Percentiles rank a stretch among this genome's conserved stretches.
These are phyloP conservation scores for Arthroderma sp. DNA, from an alignment of 2,329 filamentous ascomycete genomes.

Conservation along the genomic window DNA sequence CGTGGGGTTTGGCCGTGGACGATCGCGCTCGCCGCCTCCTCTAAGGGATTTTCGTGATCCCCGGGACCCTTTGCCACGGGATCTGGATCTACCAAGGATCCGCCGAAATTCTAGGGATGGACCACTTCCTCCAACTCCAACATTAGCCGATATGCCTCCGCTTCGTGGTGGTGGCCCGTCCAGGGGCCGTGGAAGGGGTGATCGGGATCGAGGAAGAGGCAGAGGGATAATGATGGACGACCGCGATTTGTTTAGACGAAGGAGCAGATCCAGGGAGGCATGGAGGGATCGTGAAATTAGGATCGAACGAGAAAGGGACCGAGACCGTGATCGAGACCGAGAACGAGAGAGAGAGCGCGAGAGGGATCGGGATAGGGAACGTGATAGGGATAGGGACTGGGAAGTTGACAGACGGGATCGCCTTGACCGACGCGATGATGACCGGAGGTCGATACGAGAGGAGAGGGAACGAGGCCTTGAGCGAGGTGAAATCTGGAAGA, in stretches of 20 bases:
- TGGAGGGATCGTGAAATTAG: conserved; percentile 28
- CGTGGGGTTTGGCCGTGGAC: conserved; percentile 32
- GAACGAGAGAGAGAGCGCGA: conserved; percentile 19
- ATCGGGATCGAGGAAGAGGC: conserved; percentile 31
- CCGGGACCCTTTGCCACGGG: conserved; percentile 23
- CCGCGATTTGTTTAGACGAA: conserved; percentile 29
- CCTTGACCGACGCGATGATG: conserved; percentile 21
- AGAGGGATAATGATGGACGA: conserved; percentile 28
- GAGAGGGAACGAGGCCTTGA: conserved; percentile 17
- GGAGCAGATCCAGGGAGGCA: conserved; percentile 32
- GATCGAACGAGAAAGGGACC: conserved; percentile 16
- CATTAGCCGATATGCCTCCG: conserved; percentile 24
- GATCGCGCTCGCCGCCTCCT: conserved; percentile 29
- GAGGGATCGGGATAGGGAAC: conserved; percentile 18
- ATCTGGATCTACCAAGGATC: conserved; percentile 27
- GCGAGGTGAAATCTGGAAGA: conserved; percentile 25
- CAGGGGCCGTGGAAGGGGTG: conserved; percentile 31
- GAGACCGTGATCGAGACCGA: conserved; percentile 20
- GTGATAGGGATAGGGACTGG: conserved; percentile 19
- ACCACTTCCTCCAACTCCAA: conserved; percentile 24
- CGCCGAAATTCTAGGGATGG: conserved; percentile 33
- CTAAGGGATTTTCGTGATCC: conserved; percentile 28
- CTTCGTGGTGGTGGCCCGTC: conserved; percentile 23
- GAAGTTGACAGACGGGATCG: conserved; percentile 11
- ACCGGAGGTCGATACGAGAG: conserved; percentile 16